A percentile compares a stretch with the other conserved stretches of the same genome.
These are phyloP conservation scores for Helenozyma baotianmanensis DNA, from an alignment of 805 yeast genomes.

Conservation along the genomic window DNA sequence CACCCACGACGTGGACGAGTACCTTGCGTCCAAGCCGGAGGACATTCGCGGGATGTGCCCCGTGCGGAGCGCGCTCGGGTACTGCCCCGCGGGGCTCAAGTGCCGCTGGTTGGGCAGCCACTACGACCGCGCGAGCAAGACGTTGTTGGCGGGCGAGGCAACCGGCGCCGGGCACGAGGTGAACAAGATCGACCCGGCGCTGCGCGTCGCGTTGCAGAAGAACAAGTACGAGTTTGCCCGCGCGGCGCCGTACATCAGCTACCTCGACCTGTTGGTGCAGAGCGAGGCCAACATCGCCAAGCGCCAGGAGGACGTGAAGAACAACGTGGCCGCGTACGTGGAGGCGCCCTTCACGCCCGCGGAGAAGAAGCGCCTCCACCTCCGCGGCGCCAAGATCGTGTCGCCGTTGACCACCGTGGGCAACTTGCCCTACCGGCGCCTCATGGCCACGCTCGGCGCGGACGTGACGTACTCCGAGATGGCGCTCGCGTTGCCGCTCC, in stretches of 20 bases:
- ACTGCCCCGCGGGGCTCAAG: conserved; percentile 87
- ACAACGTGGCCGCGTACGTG: conserved; percentile 47
- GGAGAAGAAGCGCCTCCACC: conserved; percentile 77
- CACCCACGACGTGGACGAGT: conserved; percentile 68
- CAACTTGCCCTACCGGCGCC: conserved; percentile 87
- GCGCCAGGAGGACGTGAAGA: conserved; percentile 19
- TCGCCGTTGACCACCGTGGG: conserved; percentile 98
- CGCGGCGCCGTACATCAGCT: conserved; percentile 51
- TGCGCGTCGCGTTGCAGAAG: conserved; percentile 50
- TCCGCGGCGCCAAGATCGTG: conserved; percentile 73
- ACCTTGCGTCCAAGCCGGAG: conserved; percentile 58
- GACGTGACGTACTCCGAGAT: conserved; percentile 93
- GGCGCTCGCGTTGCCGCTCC: conserved; percentile 82
- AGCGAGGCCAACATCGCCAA: conserved; percentile 35
- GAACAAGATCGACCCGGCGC: conserved; percentile 51
- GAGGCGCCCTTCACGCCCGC: conserved; percentile 73
- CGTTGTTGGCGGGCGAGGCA: conserved; percentile 38
- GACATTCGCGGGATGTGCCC: conserved; percentile 84
- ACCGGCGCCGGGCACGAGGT: conserved; percentile 48
- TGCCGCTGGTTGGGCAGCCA: conserved; percentile 89
- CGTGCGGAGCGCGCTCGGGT: conserved; percentile 73
- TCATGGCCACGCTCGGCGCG: conserved; percentile 87
- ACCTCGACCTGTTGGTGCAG: conserved; percentile 58
- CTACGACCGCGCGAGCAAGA: conserved; percentile 42
- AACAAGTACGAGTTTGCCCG: conserved; percentile 55